phyloP scores from a whole-genome alignment of 1,284 basidiomycete genomes.

The Phylloboletellus chloephorus region DNA sequence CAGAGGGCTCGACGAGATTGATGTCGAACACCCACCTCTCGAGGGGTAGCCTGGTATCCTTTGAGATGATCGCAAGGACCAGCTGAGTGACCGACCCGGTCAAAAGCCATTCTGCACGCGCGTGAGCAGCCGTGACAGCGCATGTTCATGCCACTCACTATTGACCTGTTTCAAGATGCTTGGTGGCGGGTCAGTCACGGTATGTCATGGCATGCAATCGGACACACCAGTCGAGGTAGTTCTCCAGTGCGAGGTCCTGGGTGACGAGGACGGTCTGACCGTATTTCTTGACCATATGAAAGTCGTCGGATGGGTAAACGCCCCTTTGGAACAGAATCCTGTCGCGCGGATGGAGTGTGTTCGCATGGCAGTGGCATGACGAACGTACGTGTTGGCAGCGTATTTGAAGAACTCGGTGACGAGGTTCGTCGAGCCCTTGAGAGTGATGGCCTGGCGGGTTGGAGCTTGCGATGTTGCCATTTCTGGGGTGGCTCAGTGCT shows the following conservation, averaged over 20 bases:
- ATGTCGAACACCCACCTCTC: constrained; percentile 99
- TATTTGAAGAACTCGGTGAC: constrained; percentile 99
- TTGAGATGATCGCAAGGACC: constrained; percentile 93
- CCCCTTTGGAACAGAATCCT: constrained; percentile 96
- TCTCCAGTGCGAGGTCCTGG: constrained; percentile 87
- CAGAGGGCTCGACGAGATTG: constrained; percentile 63
- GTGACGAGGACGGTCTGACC: constrained; percentile 94
- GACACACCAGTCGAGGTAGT: constrained; percentile 80
- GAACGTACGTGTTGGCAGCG: constrained; percentile 85
- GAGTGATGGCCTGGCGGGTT: constrained; percentile 76
- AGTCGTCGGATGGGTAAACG: constrained; percentile 97
- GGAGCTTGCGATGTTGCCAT: constrained; percentile 60
- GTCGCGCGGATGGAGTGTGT: constrained; percentile 7
- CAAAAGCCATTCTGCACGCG: constrained; percentile 78
- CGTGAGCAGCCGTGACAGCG: constrained; percentile 3
- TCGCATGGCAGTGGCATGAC: background rate
- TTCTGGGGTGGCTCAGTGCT: background rate
- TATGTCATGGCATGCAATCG: background rate
- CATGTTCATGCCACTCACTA: constrained; percentile 46
- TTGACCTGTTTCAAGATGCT: constrained; percentile 90
- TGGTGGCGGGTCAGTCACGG: background rate
- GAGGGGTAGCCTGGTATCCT: constrained; percentile 85
- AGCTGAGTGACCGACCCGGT: constrained; percentile 87
- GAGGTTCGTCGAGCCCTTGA: constrained; percentile 93
- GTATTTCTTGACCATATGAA: constrained; percentile 99